Conservation (phyloP, 768 basidiomycete genomes). For the Lactifluus rugatus region DNA sequence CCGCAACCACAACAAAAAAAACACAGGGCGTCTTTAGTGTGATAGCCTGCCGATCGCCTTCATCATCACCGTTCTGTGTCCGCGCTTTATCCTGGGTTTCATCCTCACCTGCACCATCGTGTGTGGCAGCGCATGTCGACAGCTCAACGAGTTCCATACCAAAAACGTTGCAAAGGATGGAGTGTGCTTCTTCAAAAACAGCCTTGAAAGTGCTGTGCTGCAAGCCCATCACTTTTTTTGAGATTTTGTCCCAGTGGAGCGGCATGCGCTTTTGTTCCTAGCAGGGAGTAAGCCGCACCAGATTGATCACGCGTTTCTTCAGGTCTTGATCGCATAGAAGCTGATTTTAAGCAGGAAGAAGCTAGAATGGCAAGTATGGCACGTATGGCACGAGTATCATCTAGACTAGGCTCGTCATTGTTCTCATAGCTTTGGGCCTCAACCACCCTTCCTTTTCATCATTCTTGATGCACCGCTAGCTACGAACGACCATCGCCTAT, state of each 20-base stretch:
- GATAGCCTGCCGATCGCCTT: constrained; percentile 11
- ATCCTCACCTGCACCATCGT: constrained; percentile 35
- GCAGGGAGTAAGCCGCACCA: constrained; percentile 77
- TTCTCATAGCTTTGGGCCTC: constrained; percentile 26
- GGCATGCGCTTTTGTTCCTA: constrained; percentile 58
- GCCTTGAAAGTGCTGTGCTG: constrained; percentile 49
- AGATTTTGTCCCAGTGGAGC: constrained; percentile 71
- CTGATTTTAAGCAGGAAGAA: neutral
- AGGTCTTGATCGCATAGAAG: constrained; percentile 40
- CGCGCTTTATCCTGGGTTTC: constrained; percentile 31
- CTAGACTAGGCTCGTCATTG: constrained; percentile 27
- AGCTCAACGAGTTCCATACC: constrained; percentile 84
- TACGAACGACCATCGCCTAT: constrained; percentile 18
- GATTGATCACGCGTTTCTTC: constrained; percentile 53
- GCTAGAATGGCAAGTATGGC: neutral
- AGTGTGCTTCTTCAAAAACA: constrained; percentile 57
- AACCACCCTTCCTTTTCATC: constrained; percentile 29
- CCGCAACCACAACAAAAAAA: too few species aligned
- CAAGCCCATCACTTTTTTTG: constrained; percentile 59
- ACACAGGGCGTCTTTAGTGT: constrained; percentile 42
- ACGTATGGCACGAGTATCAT: constrained; percentile 8
- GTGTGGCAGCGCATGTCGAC: constrained; percentile 47
- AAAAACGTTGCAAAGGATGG: constrained; percentile 51
- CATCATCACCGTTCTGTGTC: constrained; percentile 10
- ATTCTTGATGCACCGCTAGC: constrained; percentile 22